These are phyloP conservation scores for Lactarius sanguifluus DNA, from an alignment of 768 basidiomycete genomes.

Conservation along the genomic window DNA sequence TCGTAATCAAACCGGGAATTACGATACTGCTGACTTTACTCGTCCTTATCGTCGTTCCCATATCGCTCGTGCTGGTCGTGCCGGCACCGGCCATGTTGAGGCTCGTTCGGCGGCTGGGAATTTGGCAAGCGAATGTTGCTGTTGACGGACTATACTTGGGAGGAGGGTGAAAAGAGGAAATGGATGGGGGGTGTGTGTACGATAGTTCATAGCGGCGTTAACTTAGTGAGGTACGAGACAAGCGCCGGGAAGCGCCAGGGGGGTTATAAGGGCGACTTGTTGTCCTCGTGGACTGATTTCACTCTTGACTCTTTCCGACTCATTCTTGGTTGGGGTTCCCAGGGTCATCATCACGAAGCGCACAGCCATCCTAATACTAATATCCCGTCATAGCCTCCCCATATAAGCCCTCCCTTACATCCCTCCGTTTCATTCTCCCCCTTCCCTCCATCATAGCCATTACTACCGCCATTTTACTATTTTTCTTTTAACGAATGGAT, in stretches of 20 bases:
- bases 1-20: constrained; percentile 82
- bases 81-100: constrained; percentile 70
- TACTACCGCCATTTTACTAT: not conserved
- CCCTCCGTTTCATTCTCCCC: not conserved
- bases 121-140: constrained; percentile 83
- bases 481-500: constrained; percentile 21
- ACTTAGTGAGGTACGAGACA: constrained; percentile 4
- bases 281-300: constrained; percentile 18
- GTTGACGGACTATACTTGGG: constrained; percentile 63
- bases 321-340: not conserved
- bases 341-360: constrained; percentile 15
- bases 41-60: constrained; percentile 55
- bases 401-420: constrained; percentile 1
- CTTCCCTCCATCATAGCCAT: not conserved
- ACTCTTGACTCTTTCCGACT: constrained; percentile 4
- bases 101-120: constrained; percentile 61
- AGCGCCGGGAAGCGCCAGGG: constrained; percentile 24
- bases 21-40: constrained; percentile 62
- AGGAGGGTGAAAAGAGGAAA: constrained; percentile 34
- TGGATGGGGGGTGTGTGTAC: not conserved
- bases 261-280: constrained; percentile 13
- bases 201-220: constrained; percentile 7
- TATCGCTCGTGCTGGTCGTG: constrained; percentile 56
- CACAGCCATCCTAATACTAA: constrained; percentile 28
- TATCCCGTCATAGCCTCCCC: constrained; percentile 12